Percentiles rank a stretch among this genome's conserved stretches.
Conservation (phyloP, 805 yeast genomes). For the Cyberlindnera mrakii region DNA sequence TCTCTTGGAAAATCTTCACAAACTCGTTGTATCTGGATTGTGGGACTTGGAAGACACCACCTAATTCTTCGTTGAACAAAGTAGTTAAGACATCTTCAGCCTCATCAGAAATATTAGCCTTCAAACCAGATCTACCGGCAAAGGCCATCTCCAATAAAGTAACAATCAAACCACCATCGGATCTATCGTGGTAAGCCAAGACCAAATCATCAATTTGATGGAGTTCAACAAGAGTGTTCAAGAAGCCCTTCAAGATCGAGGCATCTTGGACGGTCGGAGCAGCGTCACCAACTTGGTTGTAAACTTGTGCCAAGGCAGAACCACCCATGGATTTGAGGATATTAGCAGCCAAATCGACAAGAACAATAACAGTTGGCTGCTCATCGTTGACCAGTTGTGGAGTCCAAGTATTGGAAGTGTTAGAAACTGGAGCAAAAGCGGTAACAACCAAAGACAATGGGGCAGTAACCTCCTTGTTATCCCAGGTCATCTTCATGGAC, state of each 20-base stretch:
- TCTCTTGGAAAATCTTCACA: conserved; percentile 42
- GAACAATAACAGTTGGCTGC: conserved; percentile 58
- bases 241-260: conserved; percentile 56
- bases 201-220: conserved; percentile 58
- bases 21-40: conserved; percentile 49
- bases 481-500: conserved; percentile 99
- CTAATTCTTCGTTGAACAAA: conserved; percentile 89
- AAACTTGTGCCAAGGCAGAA: conserved; percentile 92
- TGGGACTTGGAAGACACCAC: conserved; percentile 88
- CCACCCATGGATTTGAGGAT: conserved; percentile 69
- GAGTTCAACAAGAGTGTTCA: conserved; percentile 61
- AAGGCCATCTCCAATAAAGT: conserved; percentile 94
- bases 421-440: conserved; percentile 81
- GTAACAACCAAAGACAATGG: conserved; percentile 89
- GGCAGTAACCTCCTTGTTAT: conserved; percentile 84
- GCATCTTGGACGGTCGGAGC: conserved; percentile 80
- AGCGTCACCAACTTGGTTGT: conserved; percentile 74
- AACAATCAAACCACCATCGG: conserved; percentile 92
- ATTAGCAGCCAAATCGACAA: conserved; percentile 70
- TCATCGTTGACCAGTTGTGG: conserved; percentile 58
- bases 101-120: conserved; percentile 37
- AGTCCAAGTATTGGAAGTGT: conserved; percentile 92
- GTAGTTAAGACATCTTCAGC: conserved; percentile 42
- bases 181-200: conserved; percentile 88
- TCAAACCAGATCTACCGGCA: conserved; percentile 85